Evolutionary conservation across 192 early-diverging fungal genomes (phyloP), one percentile per base, ranked within the genome.

Genomic region (Gamsiella multidivaricata): DNA sequence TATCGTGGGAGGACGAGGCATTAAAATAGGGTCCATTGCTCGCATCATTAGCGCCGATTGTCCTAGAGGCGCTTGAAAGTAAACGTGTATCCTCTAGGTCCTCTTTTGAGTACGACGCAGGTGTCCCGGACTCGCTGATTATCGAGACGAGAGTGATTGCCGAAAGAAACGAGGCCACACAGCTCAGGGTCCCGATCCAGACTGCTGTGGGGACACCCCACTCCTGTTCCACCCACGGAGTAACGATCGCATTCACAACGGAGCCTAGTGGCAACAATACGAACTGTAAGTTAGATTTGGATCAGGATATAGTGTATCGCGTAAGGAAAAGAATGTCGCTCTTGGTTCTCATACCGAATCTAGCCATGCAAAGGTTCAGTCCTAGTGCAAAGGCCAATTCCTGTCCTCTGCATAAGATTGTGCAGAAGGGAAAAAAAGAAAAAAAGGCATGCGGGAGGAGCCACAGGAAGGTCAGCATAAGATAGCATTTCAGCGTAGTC

Each of bases 311-410:
- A n/a, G n/a, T n/a, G n/a, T n/a, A n/a, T 39, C 37, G 37, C 37
- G 37, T 39, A 39, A 12, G 12, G 5, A 9, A 39, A 49, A 7
- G n/a, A 20, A 33, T 17, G 53, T 17, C 5, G 5, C 31, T 15
- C 36, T 25, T 2, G 28, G 1, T 29, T 23, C 9, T 25, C 73
- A 3, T 68, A 76, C 73, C 73, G 18, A 76, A 76, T 43, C 73
- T 23, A 9, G 73, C 73, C 20, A 76, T 76, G 39, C 73, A 68
- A 15, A 76, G 65, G 26, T 76, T 76, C 46, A 76, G 33, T 50
- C 73, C 73, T 10, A 76, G 56, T 6, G 73, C 73, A 57, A 76
- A 68, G 2, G 73, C 73, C 14, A 76, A 55, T 28, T 76, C 73
- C 31, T 76, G 73, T n/a, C 73, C 73, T 39, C 73, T 76, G 33